Evolutionary conservation across 208 protist species (phyloP), one percentile per base, ranked within the genome.

Genomic region (Leishmania mexicana): DNA sequence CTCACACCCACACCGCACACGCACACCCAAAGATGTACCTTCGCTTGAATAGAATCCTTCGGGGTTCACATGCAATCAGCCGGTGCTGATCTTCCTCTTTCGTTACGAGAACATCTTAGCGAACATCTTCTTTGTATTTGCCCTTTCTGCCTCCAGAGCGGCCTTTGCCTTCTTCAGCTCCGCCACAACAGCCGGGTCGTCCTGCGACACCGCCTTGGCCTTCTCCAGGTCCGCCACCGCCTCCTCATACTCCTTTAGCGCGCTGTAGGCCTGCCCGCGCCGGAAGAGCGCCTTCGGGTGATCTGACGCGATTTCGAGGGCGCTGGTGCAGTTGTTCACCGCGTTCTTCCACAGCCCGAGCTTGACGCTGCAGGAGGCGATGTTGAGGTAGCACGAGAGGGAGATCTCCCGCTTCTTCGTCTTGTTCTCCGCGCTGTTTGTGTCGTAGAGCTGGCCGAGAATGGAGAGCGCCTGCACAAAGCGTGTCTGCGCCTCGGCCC

Each of bases 371-470:
- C 90, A 93, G 38, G 89, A 93, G 73, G 93, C 89, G 53, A 95
- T 96, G 85, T 96, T 96, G 65, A 96, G 84, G 85, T 96, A 88
- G 85, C 93, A 96, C 47, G 89, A 94, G 31, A 96, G 90, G n/a
- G 88, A 83, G 42, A 95, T 93, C 70, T 89, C 86, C 58, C 62
- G 73, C 75, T 88, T 89, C 81, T 87, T 85, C 11, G 70, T 75
- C 81, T 80, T 83, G 83, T 86, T 93, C 81, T 95, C 89, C 76
- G 89, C 88, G 67, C 81, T 88, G 47, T 76, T 85, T 7, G 80
- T 77, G 88, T 96, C 91, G 85, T 95, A 95, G 28, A 96, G 84
- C 78, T 95, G 82, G 38, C 89, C 87, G 6, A 95, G 81, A 42
- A 89, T 88, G 78, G 88, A 79, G 53, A 95, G 87, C 15, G 93